Percentiles rank a stretch among this genome's conserved stretches.
phyloP scores from a whole-genome alignment of 2,329 filamentous ascomycete species.

The Trichophyton simii region DNA sequence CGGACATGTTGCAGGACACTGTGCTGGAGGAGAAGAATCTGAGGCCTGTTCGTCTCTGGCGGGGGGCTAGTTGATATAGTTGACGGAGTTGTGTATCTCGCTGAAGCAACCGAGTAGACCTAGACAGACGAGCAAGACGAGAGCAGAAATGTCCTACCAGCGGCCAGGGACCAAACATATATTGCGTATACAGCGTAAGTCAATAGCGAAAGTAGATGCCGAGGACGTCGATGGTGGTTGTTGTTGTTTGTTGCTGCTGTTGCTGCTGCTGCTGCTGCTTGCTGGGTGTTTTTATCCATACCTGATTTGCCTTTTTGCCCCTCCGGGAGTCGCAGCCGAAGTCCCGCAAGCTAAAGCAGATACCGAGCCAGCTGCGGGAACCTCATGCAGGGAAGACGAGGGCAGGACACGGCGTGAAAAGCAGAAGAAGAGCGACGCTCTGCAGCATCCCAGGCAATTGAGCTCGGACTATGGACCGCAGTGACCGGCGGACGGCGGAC shows the following conservation, averaged over 20 bases:
- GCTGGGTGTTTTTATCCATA: neutral
- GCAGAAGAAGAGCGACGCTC: too few relatives aligned
- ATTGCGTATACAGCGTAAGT: neutral
- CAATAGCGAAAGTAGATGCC: too few relatives aligned
- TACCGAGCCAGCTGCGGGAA: neutral
- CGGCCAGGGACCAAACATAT: neutral
- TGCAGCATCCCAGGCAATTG: too few relatives aligned
- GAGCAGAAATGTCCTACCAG: neutral
- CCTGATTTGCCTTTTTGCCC: neutral
- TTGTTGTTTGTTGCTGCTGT: neutral
- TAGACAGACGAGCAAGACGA: neutral
- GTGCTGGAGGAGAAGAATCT: conserved; percentile 10
- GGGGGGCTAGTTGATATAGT: too few relatives aligned
- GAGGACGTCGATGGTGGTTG: neutral
- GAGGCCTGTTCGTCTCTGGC: neutral
- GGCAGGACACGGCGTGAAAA: too few relatives aligned
- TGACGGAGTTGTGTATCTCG: neutral
- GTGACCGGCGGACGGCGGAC: neutral
- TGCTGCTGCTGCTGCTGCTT: neutral
- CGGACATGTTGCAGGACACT: conserved; percentile 14
- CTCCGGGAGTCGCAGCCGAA: neutral
- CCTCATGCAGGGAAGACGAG: neutral
- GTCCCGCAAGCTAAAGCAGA: neutral
- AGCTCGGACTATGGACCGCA: neutral
- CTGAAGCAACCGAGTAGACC: neutral